Base-by-base conservation (phyloP, 352 stramenopile genomes). In the Phytopythium oedochilum region DNA sequence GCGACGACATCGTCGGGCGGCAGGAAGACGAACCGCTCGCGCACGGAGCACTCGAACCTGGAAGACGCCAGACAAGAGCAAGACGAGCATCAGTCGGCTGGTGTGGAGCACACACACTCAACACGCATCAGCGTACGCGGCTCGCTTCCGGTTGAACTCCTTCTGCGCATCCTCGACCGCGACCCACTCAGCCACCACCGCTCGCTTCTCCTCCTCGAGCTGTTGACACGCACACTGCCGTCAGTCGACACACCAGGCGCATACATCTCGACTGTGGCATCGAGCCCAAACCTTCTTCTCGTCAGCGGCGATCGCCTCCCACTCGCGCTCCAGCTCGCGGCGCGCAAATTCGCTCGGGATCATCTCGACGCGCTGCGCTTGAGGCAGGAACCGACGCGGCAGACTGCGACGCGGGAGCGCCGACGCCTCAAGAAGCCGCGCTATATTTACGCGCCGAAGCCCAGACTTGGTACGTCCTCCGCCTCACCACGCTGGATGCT, bases 261-360 rank as follows among this genome's bases (percentile, higher is more conserved):
- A n/a, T n/a, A n/a, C n/a, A n/a, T n/a, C n/a, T n/a, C n/a, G n/a
- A n/a, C n/a, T n/a, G n/a, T n/a, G n/a, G n/a, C n/a, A n/a, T n/a
- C n/a, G n/a, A n/a, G n/a, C n/a, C n/a, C n/a, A n/a, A n/a, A 84
- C 78, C 71, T 80, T 81, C 56, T 85, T 88, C 60, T 86, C 71
- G 40, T 83, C 78, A 11, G 49, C 63, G 51, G 80, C 73, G 42
- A 88, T 75, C 34, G 70, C 57, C 7, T 66, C 66, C 75, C 73
- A 86, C 63, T 88, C 78, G 43, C 77, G 77, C 64, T 86, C 75
- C 47, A 88, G 59, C 39, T 86, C 75, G 11, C 73, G 71, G 12
- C 75, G 68, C 40, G 80, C 68, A 39, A 64, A 62, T 48, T 88
- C 78, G 18, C 67, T 74, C 39, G 78, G 70, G 60, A 88, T 35